phyloP scores from a whole-genome alignment of 106 monocot genomes.

The Dioscorea dumetorum region DNA sequence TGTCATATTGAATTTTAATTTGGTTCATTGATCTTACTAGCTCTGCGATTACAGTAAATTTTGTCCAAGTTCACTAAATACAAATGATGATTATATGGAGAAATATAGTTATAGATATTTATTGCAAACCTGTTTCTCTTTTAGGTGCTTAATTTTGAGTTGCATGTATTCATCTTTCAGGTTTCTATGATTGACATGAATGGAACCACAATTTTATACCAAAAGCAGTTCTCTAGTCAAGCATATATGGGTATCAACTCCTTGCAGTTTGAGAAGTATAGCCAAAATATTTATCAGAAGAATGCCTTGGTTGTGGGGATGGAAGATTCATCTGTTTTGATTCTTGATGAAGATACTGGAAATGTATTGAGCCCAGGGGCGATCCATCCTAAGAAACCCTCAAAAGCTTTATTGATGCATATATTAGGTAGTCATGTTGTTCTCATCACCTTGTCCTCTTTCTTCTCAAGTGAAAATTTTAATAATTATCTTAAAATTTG shows the following conservation, averaged over 20 bases:
- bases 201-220: constrained; percentile 42
- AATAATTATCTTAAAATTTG: too few species aligned
- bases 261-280: constrained; percentile 48
- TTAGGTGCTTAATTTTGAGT: too few species aligned
- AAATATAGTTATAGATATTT: too few species aligned
- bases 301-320: constrained; percentile 48
- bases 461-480: too few species aligned
- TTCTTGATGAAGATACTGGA: constrained; percentile 61
- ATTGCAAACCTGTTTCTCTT: too few species aligned
- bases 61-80: too few species aligned
- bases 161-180: constrained; percentile 26
- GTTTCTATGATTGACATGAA: constrained; percentile 53
- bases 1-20: too few species aligned
- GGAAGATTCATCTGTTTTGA: constrained; percentile 63
- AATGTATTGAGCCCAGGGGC: constrained; percentile 28
- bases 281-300: constrained; percentile 41
- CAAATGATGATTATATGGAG: too few species aligned
- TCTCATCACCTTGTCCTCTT: too few species aligned
- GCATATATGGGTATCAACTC: constrained; percentile 40
- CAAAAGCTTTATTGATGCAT: constrained; percentile 64
- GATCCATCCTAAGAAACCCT: constrained; percentile 52
- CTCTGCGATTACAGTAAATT: too few species aligned
- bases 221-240: constrained; percentile 59
- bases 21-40: too few species aligned
- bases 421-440: constrained; percentile 26